Evolutionary conservation across 2,329 filamentous ascomycete species (phyloP).

Genomic region (Aspergillus spinulosporus): DNA sequence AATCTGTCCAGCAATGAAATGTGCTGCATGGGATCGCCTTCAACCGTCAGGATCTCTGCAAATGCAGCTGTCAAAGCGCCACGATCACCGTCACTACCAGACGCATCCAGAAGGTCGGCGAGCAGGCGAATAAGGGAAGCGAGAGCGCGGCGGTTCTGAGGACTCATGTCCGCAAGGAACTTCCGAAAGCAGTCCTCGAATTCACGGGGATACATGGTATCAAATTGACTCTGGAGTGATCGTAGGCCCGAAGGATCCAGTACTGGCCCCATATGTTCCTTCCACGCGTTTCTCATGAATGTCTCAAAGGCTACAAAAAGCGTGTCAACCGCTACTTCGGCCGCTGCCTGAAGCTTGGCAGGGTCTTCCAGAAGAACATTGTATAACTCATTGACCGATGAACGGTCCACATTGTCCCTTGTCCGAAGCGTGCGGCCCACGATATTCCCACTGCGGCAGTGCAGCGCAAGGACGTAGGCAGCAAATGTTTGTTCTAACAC

Average conservation of each 20-base stretch:
- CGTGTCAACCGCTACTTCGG: conserved; percentile 76
- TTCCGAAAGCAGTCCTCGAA: conserved; percentile 60
- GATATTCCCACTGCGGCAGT: conserved; percentile 83
- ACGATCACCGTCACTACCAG: conserved; percentile 85
- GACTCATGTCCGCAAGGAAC: conserved; percentile 54
- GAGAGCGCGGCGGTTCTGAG: conserved; percentile 71
- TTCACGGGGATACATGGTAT: conserved; percentile 44
- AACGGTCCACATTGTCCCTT: conserved; percentile 69
- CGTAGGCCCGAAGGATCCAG: conserved; percentile 71
- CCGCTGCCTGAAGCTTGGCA: conserved; percentile 70
- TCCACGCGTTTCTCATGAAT: conserved; percentile 85
- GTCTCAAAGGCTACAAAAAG: conserved; percentile 93
- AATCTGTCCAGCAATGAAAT: conserved; percentile 86
- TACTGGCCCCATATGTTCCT: conserved; percentile 80
- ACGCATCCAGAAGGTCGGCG: conserved; percentile 83
- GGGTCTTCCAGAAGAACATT: conserved; percentile 84
- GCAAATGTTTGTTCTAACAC: conserved; percentile 82
- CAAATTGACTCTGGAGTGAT: conserved; percentile 63
- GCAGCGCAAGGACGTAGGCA: conserved; percentile 77
- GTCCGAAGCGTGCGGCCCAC: conserved; percentile 74
- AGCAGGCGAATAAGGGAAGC: conserved; percentile 81
- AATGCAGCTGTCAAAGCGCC: conserved; percentile 87
- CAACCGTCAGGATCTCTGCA: conserved; percentile 77
- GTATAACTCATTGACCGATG: conserved; percentile 84
- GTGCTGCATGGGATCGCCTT: conserved; percentile 75